Base-by-base conservation (phyloP, 306 rosid species). In the Sicyos edulis region DNA sequence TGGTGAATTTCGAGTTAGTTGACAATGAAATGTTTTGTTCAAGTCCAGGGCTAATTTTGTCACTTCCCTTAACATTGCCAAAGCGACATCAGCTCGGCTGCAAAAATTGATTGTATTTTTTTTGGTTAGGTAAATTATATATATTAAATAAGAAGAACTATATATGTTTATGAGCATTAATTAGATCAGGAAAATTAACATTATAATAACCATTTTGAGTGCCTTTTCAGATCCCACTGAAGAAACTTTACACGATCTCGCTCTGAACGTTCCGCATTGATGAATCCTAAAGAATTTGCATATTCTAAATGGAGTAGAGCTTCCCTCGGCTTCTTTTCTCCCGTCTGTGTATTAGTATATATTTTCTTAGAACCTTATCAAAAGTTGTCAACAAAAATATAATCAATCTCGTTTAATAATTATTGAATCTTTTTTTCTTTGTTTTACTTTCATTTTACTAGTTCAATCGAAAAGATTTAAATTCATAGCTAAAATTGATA, bases 251-350 rank as follows among this genome's bases (percentile, higher is more conserved):
- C 80, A 74, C 85, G 87, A 34, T 62, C 78, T 60, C 86, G 86
- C 60, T 76, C 83, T 52, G 59, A 60, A 77, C 84, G 67, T 72
- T 75, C 83, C 50, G 77, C 78, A 71, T 93, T 93, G 49, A 93
- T 86, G 59, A 44, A 82, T 78, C 83, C 85, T 69, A 93, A 85
- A 61, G 99, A 97, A 82, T 87, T 81, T 72, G 87, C 85, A 71
- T 88, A 93, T 86, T 91, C 99, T 0, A 82, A 55, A 76, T 85
- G 86, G 42, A 93, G 92, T 78, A 93, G 84, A 62, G 96, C 88
- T 82, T 93, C 99, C 56, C 95, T 91, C 62, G 96, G 95, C 83
- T 71, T 91, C 85, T 85, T 93, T 89, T 93, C 99, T 45, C 80
- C 81, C 3, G 86, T 87, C 99, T 93, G 70, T 61, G 49, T 26